Base-by-base conservation (phyloP, 2,329 filamentous ascomycete species). In the Neobulgaria alba region DNA sequence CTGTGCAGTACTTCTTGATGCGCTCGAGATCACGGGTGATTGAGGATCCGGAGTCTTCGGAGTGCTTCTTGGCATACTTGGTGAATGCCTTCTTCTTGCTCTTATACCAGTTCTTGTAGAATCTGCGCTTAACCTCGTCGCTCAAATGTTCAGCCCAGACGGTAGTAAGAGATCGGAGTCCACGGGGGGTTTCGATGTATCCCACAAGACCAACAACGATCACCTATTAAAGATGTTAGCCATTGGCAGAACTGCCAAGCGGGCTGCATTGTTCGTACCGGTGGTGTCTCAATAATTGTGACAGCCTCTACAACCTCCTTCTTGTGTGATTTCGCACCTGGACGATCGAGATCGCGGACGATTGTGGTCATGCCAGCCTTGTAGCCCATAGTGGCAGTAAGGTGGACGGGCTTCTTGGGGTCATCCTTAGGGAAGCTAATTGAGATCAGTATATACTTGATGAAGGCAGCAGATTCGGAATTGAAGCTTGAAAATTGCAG, bases 41-140 rank as follows among this genome's bases (percentile, higher is more conserved):
- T 64, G 86, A 88, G 60, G 85, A 74, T 63, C 87, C 89, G 72
- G 71, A 85, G 75, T 73, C 82, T 77, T 96, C 90, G 54, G 90
- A 88, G 83, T 96, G 87, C 82, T 94, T 90, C 87, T 96, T 98
- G 77, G 92, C 87, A 75, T 98, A 98, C 79, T 94, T 95, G 79
- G 92, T 98, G 79, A 98, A 98, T 52, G 92, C 92, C 90, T 98
- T 98, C 87, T 95, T 96, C 89, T 98, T 98, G 80, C 82, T 88
- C 85, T 95, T 95, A 85, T 98, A 98, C 92, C 92, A 98, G 85
- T 98, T 98, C 88, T 96, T 96, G 86, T 98, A 98, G 87, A 98
- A 98, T 67, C 92, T 86, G 65, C 92, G 86, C 84, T 95, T 95
- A 71, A 98, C 67, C 76, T 96, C 92, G 71, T 98, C 92, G 73